phyloP scores from a whole-genome alignment of 2,329 filamentous ascomycete species.

The Ophiobolus disseminans region DNA sequence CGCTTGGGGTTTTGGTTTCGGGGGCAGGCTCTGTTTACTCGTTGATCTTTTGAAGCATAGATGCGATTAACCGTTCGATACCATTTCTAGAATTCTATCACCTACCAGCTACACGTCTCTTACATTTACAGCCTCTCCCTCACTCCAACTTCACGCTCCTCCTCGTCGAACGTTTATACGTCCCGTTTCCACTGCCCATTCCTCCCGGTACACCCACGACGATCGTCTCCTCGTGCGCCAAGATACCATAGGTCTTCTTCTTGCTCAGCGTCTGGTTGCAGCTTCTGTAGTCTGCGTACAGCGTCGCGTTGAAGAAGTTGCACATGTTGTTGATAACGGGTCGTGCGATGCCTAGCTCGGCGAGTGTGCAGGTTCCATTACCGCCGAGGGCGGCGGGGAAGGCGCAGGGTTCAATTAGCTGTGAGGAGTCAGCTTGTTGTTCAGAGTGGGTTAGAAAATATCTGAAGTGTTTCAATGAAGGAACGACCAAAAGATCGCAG shows the following conservation, averaged over 20 bases:
- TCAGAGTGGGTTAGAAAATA: too few relatives aligned
- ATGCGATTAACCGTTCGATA: too few relatives aligned
- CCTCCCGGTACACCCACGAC: not conserved
- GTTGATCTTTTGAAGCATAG: too few relatives aligned
- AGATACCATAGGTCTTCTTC: conserved; percentile 24
- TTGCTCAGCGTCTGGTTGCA: conserved; percentile 23
- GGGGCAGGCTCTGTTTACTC: too few relatives aligned
- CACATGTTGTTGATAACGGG: conserved; percentile 29
- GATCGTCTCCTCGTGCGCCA: conserved; percentile 13
- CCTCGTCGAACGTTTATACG: too few relatives aligned
- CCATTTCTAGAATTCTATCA: too few relatives aligned
- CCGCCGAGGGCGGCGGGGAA: conserved; percentile 18
- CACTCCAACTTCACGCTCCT: too few relatives aligned
- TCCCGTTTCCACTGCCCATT: too few relatives aligned
- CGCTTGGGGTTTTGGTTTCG: too few relatives aligned
- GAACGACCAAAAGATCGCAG: not conserved
- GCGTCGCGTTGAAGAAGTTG: conserved; percentile 35
- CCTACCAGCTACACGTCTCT: too few relatives aligned
- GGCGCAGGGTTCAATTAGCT: conserved; percentile 28
- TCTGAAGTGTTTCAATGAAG: too few relatives aligned
- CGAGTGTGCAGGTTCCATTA: conserved; percentile 18
- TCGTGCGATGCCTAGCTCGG: conserved; percentile 20
- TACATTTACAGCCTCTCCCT: too few relatives aligned
- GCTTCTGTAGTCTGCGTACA: conserved; percentile 22
- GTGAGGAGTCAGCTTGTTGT: not conserved